Evolutionary conservation across 2,329 filamentous ascomycete genomes (phyloP).

Genomic region (Verruconis gallopava): DNA sequence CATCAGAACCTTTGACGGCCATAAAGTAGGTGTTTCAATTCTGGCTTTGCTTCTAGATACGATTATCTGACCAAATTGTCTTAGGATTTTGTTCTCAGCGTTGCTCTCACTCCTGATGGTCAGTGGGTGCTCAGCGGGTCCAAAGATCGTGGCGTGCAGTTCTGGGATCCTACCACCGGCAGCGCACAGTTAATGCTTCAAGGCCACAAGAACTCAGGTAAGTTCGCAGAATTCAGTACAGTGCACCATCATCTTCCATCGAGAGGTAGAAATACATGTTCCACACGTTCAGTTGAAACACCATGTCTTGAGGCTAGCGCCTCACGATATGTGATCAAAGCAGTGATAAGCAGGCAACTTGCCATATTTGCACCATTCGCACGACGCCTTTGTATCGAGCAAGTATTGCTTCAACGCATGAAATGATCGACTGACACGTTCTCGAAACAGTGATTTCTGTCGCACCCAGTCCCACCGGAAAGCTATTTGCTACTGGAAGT

Average conservation of each 20-base stretch:
- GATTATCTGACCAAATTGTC: constrained; percentile 9
- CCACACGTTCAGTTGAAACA: too few relatives aligned
- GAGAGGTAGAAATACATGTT: too few relatives aligned
- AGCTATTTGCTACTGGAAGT: constrained; percentile 88
- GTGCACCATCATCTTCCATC: too few relatives aligned
- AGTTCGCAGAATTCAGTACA: too few relatives aligned
- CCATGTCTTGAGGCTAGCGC: too few relatives aligned
- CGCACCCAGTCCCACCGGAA: constrained; percentile 77
- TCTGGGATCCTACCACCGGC: constrained; percentile 93
- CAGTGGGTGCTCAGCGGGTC: constrained; percentile 95
- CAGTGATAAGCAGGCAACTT: too few relatives aligned
- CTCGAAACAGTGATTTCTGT: constrained; percentile 71
- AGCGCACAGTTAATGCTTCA: constrained; percentile 96
- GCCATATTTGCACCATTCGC: not conserved
- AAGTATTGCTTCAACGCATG: not conserved
- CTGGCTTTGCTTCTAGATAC: not conserved
- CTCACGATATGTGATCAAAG: too few relatives aligned
- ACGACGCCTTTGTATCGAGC: not conserved
- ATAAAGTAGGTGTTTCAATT: constrained; percentile 51
- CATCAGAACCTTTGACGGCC: constrained; percentile 91
- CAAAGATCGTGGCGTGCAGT: constrained; percentile 94
- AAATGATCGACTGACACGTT: constrained; percentile 8
- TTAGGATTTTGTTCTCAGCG: constrained; percentile 89
- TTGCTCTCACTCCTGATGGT: constrained; percentile 86
- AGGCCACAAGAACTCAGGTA: constrained; percentile 89